A percentile compares a stretch with the other conserved stretches of the same genome.
Evolutionary conservation across 129 eudicot species (phyloP).

Genomic region (Tanacetum coccineum): DNA sequence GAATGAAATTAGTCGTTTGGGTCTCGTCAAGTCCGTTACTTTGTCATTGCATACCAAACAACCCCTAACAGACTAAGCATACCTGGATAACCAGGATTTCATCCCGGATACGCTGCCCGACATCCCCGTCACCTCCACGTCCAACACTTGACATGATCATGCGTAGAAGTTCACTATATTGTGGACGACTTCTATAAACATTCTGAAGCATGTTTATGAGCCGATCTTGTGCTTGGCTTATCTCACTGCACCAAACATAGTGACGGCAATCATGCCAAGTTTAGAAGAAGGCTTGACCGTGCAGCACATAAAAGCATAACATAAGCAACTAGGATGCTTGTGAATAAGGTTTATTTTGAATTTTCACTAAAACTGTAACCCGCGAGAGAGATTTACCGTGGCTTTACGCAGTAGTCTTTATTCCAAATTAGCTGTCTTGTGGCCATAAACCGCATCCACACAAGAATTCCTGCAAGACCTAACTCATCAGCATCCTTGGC

Average conservation of each 20-base stretch:
- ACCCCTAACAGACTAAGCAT: neutral
- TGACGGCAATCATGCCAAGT: constrained; percentile 7
- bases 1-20: too few relatives aligned
- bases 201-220: constrained; percentile 79
- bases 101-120: constrained; percentile 96
- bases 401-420: constrained; percentile 91
- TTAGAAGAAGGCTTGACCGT: neutral
- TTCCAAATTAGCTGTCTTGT: constrained; percentile 97
- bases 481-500: constrained; percentile 66
- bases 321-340: neutral
- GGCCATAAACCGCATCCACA: constrained; percentile 99
- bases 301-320: constrained; percentile 1
- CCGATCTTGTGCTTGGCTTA: constrained; percentile 96
- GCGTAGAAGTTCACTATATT: constrained; percentile 76
- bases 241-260: constrained; percentile 58
- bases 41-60: too few relatives aligned
- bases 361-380: constrained; percentile 13
- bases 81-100: constrained; percentile 97
- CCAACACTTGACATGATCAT: constrained; percentile 98
- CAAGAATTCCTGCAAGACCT: constrained; percentile 91
- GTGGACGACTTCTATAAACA: constrained; percentile 53
- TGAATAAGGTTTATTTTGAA: constrained; percentile 5
- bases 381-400: constrained; percentile 54
- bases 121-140: constrained; percentile 99
- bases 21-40: too few relatives aligned